Evolutionary conservation across 495 filamentous ascomycete species (phyloP).

Genomic region (Penicillium antarcticum): DNA sequence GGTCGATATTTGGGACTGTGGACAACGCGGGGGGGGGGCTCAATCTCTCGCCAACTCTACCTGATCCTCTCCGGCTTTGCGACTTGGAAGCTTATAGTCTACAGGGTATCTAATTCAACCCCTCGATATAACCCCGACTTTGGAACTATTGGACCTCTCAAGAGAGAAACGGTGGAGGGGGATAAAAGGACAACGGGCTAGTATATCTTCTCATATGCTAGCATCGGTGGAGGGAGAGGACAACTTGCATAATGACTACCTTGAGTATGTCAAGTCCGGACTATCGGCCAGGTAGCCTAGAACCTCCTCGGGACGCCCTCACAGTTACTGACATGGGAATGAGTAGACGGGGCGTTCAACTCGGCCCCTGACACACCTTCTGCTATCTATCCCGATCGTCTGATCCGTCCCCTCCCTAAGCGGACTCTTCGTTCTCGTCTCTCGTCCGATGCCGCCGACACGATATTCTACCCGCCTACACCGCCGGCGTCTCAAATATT

Average conservation of each 20-base stretch:
- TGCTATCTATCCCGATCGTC: conserved; percentile 76
- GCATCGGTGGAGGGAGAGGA: conserved; percentile 30
- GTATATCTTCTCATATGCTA: conserved; percentile 10
- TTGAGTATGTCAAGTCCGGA: conserved; percentile 41
- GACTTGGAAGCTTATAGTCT: too few species aligned
- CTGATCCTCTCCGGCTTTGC: not conserved
- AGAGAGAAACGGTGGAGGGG: conserved; percentile 19
- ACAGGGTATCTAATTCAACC: not conserved
- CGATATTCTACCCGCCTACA: conserved; percentile 74
- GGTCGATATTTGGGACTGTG: conserved; percentile 22
- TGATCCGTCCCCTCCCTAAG: conserved; percentile 91
- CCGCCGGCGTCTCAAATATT: conserved; percentile 69
- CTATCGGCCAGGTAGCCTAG: conserved; percentile 4
- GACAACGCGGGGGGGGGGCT: conserved; percentile 12
- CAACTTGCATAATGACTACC: conserved; percentile 45
- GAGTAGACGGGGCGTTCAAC: conserved; percentile 48
- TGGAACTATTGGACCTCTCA: conserved; percentile 6
- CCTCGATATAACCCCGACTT: conserved; percentile 1
- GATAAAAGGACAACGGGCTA: conserved; percentile 13
- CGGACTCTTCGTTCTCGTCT: conserved; percentile 80
- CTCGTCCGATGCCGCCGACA: conserved; percentile 75
- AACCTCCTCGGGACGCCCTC: conserved; percentile 13
- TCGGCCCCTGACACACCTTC: conserved; percentile 71
- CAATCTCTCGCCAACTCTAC: not conserved
- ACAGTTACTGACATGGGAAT: conserved; percentile 41